Evolutionary conservation across 2,329 filamentous ascomycete genomes (phyloP).

Genomic region (Falciphora oryzae): DNA sequence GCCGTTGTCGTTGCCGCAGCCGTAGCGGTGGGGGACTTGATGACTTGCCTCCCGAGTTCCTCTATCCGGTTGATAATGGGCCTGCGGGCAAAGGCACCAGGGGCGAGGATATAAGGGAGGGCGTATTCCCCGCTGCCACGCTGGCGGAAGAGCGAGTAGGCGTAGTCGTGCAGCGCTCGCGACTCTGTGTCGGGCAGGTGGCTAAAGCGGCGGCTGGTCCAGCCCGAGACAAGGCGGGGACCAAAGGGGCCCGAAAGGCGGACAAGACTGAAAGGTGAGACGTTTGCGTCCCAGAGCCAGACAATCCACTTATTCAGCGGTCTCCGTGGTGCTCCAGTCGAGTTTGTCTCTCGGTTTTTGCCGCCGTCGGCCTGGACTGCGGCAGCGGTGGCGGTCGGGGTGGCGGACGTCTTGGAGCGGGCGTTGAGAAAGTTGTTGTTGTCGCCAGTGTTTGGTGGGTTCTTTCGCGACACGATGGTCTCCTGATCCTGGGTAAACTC

Average conservation of each 20-base stretch:
- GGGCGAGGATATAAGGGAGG: constrained; percentile 85
- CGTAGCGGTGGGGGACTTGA: constrained; percentile 26
- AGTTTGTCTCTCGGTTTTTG: constrained; percentile 14
- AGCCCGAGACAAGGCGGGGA: constrained; percentile 86
- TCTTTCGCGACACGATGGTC: constrained; percentile 34
- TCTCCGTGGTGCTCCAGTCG: constrained; percentile 63
- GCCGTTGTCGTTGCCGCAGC: constrained; percentile 4
- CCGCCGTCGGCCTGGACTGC: constrained; percentile 34
- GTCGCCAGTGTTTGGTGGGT: constrained; percentile 30
- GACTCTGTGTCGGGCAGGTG: constrained; percentile 77
- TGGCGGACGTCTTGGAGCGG: constrained; percentile 16
- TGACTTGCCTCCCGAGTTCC: constrained; percentile 70
- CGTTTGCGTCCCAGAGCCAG: constrained; percentile 95
- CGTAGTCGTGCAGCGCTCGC: constrained; percentile 83
- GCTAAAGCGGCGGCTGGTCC: constrained; percentile 89
- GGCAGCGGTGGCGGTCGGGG: constrained; percentile 16
- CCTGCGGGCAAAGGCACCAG: constrained; percentile 83
- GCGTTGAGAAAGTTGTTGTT: constrained; percentile 25
- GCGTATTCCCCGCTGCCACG: constrained; percentile 91
- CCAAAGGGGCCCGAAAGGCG: constrained; percentile 85
- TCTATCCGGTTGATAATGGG: constrained; percentile 85
- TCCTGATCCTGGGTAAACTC: constrained; percentile 75
- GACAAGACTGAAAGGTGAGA: constrained; percentile 89
- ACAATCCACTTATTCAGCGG: constrained; percentile 79
- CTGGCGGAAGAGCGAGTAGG: constrained; percentile 90